These are phyloP conservation scores for Bertia moriformis DNA, from an alignment of 2,329 filamentous ascomycete genomes.

Conservation along the genomic window DNA sequence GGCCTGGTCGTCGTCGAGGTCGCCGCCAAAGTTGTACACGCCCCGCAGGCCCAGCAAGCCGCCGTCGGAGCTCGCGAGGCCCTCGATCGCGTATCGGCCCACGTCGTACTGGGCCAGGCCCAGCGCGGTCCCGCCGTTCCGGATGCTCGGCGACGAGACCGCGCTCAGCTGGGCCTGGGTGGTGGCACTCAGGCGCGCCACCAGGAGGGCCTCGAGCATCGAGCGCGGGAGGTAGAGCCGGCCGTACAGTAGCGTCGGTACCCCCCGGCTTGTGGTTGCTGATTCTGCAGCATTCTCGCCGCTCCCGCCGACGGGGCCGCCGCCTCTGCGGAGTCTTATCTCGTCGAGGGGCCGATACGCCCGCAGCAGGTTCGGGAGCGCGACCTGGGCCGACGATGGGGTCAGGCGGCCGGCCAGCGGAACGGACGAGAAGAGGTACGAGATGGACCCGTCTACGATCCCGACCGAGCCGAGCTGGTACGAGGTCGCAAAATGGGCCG, in stretches of 20 bases:
- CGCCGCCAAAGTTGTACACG: conserved; percentile 84
- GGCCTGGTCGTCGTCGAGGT: conserved; percentile 29
- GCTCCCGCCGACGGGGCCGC: conserved; percentile 2
- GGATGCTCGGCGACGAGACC: conserved; percentile 57
- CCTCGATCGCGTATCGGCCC: conserved; percentile 78
- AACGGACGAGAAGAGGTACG: conserved; percentile 85
- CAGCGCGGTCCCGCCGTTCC: conserved; percentile 63
- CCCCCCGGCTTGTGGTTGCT: conserved; percentile 1
- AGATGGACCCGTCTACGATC: conserved; percentile 89
- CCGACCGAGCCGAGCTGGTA: conserved; percentile 84
- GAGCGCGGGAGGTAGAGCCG: conserved; percentile 72
- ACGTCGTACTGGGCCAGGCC: conserved; percentile 68
- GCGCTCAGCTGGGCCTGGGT: conserved; percentile 69
- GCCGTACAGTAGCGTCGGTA: conserved; percentile 48
- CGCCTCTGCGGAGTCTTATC: conserved; percentile 24
- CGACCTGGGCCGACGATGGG: conserved; percentile 56
- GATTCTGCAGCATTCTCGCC: conserved; percentile 5
- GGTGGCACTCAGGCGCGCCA: conserved; percentile 63
- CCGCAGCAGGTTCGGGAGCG: conserved; percentile 62
- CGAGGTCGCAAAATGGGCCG: conserved; percentile 83
- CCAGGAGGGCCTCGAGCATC: conserved; percentile 71
- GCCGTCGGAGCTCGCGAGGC: conserved; percentile 82
- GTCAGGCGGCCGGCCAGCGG: conserved; percentile 51
- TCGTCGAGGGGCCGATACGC: conserved; percentile 71
- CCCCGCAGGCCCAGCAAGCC: conserved; percentile 75